Conservation (phyloP, 139 green algal species). For the Mesotaenium endlicherianum region DNA sequence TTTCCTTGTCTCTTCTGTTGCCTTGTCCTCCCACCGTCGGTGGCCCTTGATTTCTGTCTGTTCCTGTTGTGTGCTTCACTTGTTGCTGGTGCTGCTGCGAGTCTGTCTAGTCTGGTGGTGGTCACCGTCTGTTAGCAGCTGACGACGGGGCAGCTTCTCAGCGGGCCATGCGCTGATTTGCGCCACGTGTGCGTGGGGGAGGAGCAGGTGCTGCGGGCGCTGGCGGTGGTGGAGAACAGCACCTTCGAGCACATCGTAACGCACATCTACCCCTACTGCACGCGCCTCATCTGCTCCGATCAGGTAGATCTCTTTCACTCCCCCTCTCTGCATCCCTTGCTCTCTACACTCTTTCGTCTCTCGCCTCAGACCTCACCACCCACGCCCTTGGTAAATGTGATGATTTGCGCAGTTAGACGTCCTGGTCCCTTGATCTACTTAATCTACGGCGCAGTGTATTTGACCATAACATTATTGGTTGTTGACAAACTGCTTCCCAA, state of each 20-base stretch:
- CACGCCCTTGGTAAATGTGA: no score
- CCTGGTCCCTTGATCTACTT: neutral
- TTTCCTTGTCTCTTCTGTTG: neutral
- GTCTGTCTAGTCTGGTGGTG: neutral
- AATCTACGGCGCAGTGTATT: neutral
- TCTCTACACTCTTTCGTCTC: neutral
- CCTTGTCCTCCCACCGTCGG: neutral
- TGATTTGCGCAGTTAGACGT: no score
- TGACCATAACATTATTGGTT: neutral
- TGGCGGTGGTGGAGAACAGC: neutral
- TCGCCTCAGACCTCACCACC: no score
- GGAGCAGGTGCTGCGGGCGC: slow-evolving; percentile 10
- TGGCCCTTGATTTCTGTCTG: neutral
- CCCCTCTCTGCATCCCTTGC: neutral
- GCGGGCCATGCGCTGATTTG: neutral
- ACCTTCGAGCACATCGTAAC: neutral
- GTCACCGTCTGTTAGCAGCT: neutral
- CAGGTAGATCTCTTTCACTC: slow-evolving; percentile 23
- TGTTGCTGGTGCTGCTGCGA: neutral
- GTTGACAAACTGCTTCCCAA: neutral
- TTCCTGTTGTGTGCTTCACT: neutral
- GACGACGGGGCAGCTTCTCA: neutral
- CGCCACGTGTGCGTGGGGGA: neutral
- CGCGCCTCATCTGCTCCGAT: slow-evolving; percentile 30
- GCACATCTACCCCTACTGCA: slow-evolving; percentile 34